These are phyloP conservation scores for Gaeumannomyces tritici DNA, from an alignment of 2,329 filamentous ascomycete genomes.

Conservation along the genomic window DNA sequence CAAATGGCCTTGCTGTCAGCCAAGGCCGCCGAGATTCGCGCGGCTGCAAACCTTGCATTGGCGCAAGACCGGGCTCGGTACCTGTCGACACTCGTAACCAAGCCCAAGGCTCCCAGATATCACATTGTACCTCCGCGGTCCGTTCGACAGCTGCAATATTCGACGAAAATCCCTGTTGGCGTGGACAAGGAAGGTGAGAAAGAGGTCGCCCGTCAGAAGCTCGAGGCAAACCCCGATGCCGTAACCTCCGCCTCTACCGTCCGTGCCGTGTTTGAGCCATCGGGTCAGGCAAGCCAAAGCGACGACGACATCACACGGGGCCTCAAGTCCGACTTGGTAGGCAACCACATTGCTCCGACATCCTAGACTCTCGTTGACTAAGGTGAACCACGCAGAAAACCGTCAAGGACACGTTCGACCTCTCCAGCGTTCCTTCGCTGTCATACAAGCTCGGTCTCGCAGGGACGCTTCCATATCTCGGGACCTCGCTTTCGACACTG, in stretches of 20 bases:
- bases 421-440: constrained; percentile 56
- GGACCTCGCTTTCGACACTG: constrained; percentile 72
- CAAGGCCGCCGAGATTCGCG: background rate
- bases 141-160: background rate
- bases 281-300: constrained; percentile 8
- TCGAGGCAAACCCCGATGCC: constrained; percentile 48
- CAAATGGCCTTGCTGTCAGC: background rate
- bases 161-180: background rate
- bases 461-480: constrained; percentile 77
- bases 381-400: constrained; percentile 35
- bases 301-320: constrained; percentile 20
- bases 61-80: background rate
- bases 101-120: background rate
- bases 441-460: constrained; percentile 61
- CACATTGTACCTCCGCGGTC: background rate
- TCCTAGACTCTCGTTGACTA: background rate
- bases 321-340: constrained; percentile 45
- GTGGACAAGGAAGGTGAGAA: constrained; percentile 48
- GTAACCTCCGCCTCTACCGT: constrained; percentile 51
- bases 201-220: constrained; percentile 39
- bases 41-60: background rate
- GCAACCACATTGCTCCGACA: constrained; percentile 4
- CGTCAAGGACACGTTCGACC: constrained; percentile 60
- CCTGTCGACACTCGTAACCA: background rate
- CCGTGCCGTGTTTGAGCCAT: constrained; percentile 37